phyloP scores from a whole-genome alignment of 129 eudicot genomes.

The Escallonia herrerae region DNA sequence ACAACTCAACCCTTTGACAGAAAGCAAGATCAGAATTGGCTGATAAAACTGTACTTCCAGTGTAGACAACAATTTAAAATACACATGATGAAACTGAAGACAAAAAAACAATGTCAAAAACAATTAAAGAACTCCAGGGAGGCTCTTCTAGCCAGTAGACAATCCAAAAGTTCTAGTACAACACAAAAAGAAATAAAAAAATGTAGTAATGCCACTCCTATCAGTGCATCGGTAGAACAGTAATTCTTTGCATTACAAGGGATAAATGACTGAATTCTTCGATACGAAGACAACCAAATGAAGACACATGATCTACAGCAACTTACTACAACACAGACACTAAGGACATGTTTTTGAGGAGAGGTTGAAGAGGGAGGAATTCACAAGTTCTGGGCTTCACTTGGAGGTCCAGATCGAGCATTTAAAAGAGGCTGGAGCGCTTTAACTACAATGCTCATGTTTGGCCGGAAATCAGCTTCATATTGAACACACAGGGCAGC shows the following conservation, averaged over 20 bases:
- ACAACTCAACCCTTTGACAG: no score
- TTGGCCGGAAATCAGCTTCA: constrained; percentile 91
- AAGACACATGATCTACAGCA: not conserved
- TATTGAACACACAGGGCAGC: constrained; percentile 93
- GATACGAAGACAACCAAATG: constrained; percentile 1
- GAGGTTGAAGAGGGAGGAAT: constrained; percentile 2
- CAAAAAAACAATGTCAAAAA: no score
- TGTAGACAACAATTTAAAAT: no score
- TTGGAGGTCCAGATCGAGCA: constrained; percentile 54
- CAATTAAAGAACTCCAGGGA: no score
- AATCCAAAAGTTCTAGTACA: constrained; percentile 1
- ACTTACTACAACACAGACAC: not conserved
- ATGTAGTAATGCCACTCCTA: constrained; percentile 1
- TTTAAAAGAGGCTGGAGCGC: constrained; percentile 70
- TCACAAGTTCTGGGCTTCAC: constrained; percentile 36
- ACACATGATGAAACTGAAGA: no score
- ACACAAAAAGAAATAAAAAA: not conserved
- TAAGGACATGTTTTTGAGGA: not conserved
- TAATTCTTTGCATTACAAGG: constrained; percentile 3
- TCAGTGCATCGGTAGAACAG: not conserved
- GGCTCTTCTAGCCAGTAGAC: no score
- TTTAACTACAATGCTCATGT: constrained; percentile 89
- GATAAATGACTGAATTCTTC: not conserved
- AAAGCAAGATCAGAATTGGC: no score
- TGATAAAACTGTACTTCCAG: no score